Conservation (phyloP, 306 rosid genomes). For the Acacia crassicarpa region DNA sequence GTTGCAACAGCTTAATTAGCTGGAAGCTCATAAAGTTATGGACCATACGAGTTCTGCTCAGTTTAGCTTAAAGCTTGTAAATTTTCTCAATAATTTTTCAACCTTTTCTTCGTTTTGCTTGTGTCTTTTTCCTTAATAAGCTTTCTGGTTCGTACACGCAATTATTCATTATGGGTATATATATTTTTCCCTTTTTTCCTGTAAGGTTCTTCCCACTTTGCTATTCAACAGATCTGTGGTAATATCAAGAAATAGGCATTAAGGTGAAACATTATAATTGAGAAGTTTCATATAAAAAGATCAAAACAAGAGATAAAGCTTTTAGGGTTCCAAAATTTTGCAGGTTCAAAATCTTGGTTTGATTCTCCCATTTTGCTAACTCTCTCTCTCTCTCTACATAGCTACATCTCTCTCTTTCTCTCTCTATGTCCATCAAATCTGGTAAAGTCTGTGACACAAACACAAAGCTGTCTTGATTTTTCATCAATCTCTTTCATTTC, state of each 20-base stretch:
- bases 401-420: conserved; percentile 26
- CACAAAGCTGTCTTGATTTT: conserved; percentile 50
- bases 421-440: conserved; percentile 20
- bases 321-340: conserved; percentile 43
- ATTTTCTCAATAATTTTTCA: neutral
- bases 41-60: neutral
- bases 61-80: neutral
- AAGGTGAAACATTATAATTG: neutral
- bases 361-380: conserved; percentile 31
- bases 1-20: neutral
- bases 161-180: neutral
- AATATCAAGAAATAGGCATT: conserved; percentile 35
- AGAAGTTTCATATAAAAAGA: conserved; percentile 5
- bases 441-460: conserved; percentile 27
- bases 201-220: conserved; percentile 30
- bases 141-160: neutral
- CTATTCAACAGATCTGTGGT: conserved; percentile 40
- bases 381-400: conserved; percentile 4
- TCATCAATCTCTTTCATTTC: conserved; percentile 33
- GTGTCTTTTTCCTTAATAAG: neutral
- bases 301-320: conserved; percentile 21
- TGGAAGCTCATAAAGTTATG: neutral
- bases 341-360: conserved; percentile 43
- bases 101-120: neutral
- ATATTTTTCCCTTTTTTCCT: neutral